phyloP scores from a whole-genome alignment of 2,329 filamentous ascomycete species.

The Cladobotryum protrusum region DNA sequence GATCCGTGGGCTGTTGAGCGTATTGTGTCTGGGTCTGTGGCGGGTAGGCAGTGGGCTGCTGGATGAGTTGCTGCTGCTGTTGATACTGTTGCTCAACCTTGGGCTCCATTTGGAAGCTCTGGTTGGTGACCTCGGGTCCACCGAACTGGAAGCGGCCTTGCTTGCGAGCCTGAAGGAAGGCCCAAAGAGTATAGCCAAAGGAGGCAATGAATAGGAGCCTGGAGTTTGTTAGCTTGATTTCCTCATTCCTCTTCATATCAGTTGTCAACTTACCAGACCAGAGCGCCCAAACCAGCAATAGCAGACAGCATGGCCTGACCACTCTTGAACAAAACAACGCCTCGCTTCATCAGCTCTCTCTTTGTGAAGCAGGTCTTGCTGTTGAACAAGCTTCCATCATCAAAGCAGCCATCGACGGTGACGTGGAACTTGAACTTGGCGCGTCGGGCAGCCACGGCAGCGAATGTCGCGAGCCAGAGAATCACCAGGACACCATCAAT shows the following conservation, averaged over 20 bases:
- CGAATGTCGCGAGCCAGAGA: conserved; percentile 42
- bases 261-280: conserved; percentile 31
- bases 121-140: conserved; percentile 9
- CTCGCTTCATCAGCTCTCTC: conserved; percentile 20
- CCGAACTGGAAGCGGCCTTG: conserved; percentile 26
- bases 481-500: conserved; percentile 39
- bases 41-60: conserved; percentile 13
- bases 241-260: neutral
- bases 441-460: conserved; percentile 34
- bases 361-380: conserved; percentile 30
- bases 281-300: conserved; percentile 38
- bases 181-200: conserved; percentile 30
- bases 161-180: conserved; percentile 33
- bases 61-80: conserved; percentile 16
- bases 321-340: conserved; percentile 28
- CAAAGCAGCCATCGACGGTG: conserved; percentile 24
- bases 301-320: conserved; percentile 32
- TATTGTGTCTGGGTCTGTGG: conserved; percentile 16
- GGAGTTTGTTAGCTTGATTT: neutral
- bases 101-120: conserved; percentile 29
- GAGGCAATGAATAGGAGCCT: conserved; percentile 35
- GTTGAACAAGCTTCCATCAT: conserved; percentile 35
- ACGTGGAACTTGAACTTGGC: conserved; percentile 29
- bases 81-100: conserved; percentile 24
- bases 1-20: conserved; percentile 9